A percentile compares a stretch with the other conserved stretches of the same genome.
These are phyloP conservation scores for Grosmannia serpens DNA, from an alignment of 2,329 filamentous ascomycete species.

Conservation along the genomic window DNA sequence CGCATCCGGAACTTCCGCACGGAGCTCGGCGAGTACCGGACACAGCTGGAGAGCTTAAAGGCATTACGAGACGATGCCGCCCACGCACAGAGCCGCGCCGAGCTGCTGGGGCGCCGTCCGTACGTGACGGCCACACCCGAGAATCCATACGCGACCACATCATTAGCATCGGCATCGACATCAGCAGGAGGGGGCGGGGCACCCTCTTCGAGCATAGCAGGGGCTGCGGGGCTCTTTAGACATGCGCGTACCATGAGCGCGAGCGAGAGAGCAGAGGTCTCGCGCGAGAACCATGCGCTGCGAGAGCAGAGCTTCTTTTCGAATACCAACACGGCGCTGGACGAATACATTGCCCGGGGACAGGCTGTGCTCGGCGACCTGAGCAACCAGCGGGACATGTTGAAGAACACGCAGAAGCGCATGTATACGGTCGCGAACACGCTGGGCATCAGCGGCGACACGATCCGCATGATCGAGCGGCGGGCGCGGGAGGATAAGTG, in stretches of 20 bases:
- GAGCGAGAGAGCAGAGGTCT: conserved; percentile 17
- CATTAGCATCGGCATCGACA: conserved; percentile 16
- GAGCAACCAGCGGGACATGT: conserved; percentile 79
- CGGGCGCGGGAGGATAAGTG: conserved; percentile 92
- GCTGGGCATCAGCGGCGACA: conserved; percentile 84
- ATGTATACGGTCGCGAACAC: conserved; percentile 92
- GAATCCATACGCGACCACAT: conserved; percentile 71
- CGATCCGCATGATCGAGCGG: conserved; percentile 91
- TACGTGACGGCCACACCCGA: conserved; percentile 73
- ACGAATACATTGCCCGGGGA: conserved; percentile 87
- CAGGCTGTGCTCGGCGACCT: conserved; percentile 83
- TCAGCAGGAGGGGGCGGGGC: neutral
- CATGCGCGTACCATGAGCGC: conserved; percentile 31
- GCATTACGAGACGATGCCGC: conserved; percentile 63
- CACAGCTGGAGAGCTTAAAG: conserved; percentile 68
- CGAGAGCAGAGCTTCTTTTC: conserved; percentile 82
- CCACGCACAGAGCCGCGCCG: conserved; percentile 55
- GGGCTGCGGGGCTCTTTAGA: conserved; percentile 16
- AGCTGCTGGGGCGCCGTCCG: conserved; percentile 75
- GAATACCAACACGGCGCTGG: conserved; percentile 71
- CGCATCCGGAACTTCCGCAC: conserved; percentile 74
- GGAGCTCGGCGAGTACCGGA: conserved; percentile 70
- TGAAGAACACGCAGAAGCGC: conserved; percentile 86
- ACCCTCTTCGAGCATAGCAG: neutral
- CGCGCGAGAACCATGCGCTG: conserved; percentile 70